phyloP scores from a whole-genome alignment of 352 stramenopile species.

The Phytophthora sp. region DNA sequence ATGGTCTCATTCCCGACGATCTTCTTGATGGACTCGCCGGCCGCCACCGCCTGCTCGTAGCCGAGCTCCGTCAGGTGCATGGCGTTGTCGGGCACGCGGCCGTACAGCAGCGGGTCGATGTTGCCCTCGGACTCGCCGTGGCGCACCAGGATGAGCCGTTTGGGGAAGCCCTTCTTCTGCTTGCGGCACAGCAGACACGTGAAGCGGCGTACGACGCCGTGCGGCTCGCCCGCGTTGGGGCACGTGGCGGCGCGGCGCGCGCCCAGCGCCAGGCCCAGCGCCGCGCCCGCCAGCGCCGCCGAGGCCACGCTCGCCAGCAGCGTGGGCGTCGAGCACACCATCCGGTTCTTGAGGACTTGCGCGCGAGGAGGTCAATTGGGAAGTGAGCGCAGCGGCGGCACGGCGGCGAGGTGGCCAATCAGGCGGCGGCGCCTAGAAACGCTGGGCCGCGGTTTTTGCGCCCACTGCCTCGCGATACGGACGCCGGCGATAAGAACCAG shows the following conservation, averaged over 20 bases:
- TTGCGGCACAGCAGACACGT: constrained; percentile 48
- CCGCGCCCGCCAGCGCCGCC: constrained; percentile 47
- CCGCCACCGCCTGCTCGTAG: constrained; percentile 75
- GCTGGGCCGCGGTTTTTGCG: no score
- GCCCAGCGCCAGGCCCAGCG: constrained; percentile 42
- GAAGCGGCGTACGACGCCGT: constrained; percentile 37
- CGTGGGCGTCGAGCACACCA: constrained; percentile 58
- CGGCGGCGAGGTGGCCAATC: no score
- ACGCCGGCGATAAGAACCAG: no score
- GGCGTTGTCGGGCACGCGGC: constrained; percentile 76
- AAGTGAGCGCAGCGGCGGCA: no score
- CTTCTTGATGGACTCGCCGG: constrained; percentile 73
- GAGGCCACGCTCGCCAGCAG: constrained; percentile 51
- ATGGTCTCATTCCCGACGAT: constrained; percentile 80
- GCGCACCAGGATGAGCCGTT: constrained; percentile 84
- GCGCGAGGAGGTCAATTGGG: constrained; percentile 19
- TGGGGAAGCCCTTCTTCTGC: constrained; percentile 58
- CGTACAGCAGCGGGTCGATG: constrained; percentile 82
- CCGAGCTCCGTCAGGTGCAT: constrained; percentile 86
- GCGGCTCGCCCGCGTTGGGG: constrained; percentile 12
- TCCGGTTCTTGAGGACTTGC: constrained; percentile 21
- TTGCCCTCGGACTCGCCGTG: constrained; percentile 89
- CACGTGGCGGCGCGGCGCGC: constrained; percentile 14
- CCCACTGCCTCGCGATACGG: no score
- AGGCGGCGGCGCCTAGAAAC: no score